Percentiles rank a stretch among this genome's conserved stretches.
Evolutionary conservation across 345 rosid species (phyloP).

Genomic region (Adansonia digitata): DNA sequence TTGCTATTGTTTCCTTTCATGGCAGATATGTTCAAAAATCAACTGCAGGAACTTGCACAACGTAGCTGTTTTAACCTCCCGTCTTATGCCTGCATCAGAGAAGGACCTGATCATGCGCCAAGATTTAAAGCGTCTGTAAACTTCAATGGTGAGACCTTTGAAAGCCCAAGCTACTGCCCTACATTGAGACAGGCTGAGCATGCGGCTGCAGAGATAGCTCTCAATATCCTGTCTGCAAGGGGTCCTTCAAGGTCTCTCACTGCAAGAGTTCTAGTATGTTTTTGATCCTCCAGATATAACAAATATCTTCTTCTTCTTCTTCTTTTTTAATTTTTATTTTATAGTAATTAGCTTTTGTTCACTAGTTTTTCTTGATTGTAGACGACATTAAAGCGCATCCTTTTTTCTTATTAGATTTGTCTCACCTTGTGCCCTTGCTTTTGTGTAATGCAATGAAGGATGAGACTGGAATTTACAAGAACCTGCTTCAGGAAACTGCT

Average conservation of each 20-base stretch:
- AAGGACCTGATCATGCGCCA: slow-evolving; percentile 83
- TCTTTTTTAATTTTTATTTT: background rate
- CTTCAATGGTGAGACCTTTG: slow-evolving; percentile 69
- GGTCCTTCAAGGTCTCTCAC: slow-evolving; percentile 67
- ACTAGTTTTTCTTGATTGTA: background rate
- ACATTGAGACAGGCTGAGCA: slow-evolving; percentile 74
- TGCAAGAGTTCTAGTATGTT: slow-evolving; percentile 64
- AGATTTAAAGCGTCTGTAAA: slow-evolving; percentile 74
- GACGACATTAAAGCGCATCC: no score
- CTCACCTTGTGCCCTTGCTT: background rate
- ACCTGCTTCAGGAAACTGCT: slow-evolving; percentile 71
- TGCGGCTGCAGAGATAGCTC: slow-evolving; percentile 73
- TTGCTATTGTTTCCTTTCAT: background rate
- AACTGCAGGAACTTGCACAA: slow-evolving; percentile 70
- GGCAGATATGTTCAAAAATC: slow-evolving; percentile 62
- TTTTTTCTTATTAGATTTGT: no score
- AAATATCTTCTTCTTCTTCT: no score
- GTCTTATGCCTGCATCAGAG: slow-evolving; percentile 56
- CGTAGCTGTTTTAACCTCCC: slow-evolving; percentile 75
- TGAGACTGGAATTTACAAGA: slow-evolving; percentile 76
- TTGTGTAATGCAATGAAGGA: slow-evolving; percentile 34
- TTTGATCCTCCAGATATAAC: slow-evolving; percentile 10
- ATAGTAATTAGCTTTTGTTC: background rate
- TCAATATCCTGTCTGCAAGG: slow-evolving; percentile 49
- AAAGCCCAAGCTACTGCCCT: slow-evolving; percentile 46